phyloP scores from a whole-genome alignment of 345 rosid species.

The Erucastrum elatum region DNA sequence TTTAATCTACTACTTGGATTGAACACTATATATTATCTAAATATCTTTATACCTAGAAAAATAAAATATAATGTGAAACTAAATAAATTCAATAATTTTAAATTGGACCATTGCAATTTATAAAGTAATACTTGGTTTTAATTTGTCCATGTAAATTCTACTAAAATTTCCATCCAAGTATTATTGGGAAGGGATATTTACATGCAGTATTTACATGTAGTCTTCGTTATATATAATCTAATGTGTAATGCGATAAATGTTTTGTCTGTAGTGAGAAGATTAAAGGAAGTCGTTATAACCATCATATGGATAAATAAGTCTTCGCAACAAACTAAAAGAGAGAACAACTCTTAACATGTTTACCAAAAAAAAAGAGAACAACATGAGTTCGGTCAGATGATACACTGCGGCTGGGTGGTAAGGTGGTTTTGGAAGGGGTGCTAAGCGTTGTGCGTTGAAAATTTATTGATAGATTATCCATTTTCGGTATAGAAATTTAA shows the following conservation, averaged over 20 bases:
- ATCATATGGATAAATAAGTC: conserved; percentile 36
- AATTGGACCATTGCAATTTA: neutral
- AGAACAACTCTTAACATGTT: no score
- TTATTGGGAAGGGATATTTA: neutral
- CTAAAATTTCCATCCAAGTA: neutral
- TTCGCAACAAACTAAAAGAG: conserved; percentile 29
- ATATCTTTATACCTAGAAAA: neutral
- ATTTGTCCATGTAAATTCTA: neutral
- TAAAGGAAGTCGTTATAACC: conserved; percentile 29
- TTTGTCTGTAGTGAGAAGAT: conserved; percentile 27
- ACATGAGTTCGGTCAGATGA: no score
- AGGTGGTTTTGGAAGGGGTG: no score
- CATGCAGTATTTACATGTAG: neutral
- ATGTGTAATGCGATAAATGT: neutral
- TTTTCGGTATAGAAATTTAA: no score
- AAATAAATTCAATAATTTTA: neutral
- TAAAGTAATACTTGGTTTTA: neutral
- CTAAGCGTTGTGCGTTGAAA: no score
- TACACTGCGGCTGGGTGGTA: no score
- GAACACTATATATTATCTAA: neutral
- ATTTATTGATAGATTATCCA: no score
- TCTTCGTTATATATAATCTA: neutral
- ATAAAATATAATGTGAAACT: neutral
- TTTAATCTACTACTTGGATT: neutral
- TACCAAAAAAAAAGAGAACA: no score